Base-by-base conservation (phyloP, 208 protist genomes). In the Acanthamoeba healyi region DNA sequence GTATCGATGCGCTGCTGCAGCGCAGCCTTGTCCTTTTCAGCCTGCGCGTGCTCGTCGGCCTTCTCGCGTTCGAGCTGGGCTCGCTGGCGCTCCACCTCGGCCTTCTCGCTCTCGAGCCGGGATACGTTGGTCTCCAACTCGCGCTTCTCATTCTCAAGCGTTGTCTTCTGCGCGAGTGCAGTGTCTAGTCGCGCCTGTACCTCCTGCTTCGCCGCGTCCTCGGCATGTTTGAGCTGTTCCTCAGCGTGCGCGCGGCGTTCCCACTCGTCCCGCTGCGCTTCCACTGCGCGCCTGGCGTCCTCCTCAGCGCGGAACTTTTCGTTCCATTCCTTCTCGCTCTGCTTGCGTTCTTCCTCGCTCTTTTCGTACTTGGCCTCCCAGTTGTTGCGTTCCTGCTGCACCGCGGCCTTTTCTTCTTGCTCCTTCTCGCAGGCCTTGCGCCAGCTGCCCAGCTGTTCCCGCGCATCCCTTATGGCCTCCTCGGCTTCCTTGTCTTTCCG, bases 381-480 rank as follows among this genome's bases (percentile, higher is more conserved):
- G 15, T 79, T 9, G 38, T 79, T 22, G 2, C 70, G 70, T 38
- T 79, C 70, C n/a, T 40, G 19, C 70, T 79, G 70, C 40, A 44
- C 70, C 15, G 32, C 38, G 70, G 70, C 70, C 70, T 79, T 79
- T 19, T 79, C 70, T 24, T 79, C 70, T 38, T 79, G 70, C 70
- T 79, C 70, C 70, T 79, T 79, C 70, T 79, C 70, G 70, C 70
- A 79, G 70, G 70, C 70, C 70, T 79, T 79, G 40, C 70, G 70
- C 70, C 70, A 79, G 70, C 70, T 79, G 36, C 70, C 70, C 70
- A 79, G 36, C 70, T 79, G 70, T 24, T 79, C 70, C 22, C 70
- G 32, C 38, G 40, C 36, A 12, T 79, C 70, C 6, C 70, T 7
- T 32, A 79, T 79, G 17, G 70, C 40, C 32, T 79, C 70, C 40